A percentile compares a stretch with the other conserved stretches of the same genome.
These are phyloP conservation scores for Vigna radiata DNA, from an alignment of 306 rosid genomes.

Conservation along the genomic window DNA sequence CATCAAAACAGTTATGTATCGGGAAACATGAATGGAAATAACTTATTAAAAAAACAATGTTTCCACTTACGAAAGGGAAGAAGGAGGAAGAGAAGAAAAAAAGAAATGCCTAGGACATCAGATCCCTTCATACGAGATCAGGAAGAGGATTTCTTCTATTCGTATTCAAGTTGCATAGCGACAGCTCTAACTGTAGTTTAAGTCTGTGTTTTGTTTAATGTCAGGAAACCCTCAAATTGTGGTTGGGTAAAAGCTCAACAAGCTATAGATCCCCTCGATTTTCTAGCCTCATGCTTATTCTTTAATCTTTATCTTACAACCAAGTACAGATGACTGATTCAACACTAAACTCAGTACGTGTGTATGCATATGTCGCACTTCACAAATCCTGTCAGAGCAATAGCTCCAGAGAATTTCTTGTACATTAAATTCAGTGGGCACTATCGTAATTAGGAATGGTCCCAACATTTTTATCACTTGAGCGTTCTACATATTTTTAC, in stretches of 20 bases:
- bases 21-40: conserved; percentile 15
- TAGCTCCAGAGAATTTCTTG: background rate
- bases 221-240: background rate
- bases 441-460: background rate
- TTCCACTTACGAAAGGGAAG: background rate
- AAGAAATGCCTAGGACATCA: background rate
- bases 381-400: background rate
- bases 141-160: background rate
- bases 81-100: background rate
- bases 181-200: conserved; percentile 2
- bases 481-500: background rate
- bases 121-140: conserved; percentile 3
- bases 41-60: conserved; percentile 14
- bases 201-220: background rate
- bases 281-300: background rate
- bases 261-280: background rate
- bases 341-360: background rate
- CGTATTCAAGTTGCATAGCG: conserved; percentile 16
- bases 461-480: background rate
- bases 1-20: conserved; percentile 7
- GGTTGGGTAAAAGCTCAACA: conserved; percentile 11
- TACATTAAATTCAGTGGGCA: background rate
- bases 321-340: background rate
- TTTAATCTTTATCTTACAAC: background rate
- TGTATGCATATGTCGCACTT: background rate